Evolutionary conservation across 257 asterid genomes (phyloP).

Genomic region (Jaltomata sinuosa): DNA sequence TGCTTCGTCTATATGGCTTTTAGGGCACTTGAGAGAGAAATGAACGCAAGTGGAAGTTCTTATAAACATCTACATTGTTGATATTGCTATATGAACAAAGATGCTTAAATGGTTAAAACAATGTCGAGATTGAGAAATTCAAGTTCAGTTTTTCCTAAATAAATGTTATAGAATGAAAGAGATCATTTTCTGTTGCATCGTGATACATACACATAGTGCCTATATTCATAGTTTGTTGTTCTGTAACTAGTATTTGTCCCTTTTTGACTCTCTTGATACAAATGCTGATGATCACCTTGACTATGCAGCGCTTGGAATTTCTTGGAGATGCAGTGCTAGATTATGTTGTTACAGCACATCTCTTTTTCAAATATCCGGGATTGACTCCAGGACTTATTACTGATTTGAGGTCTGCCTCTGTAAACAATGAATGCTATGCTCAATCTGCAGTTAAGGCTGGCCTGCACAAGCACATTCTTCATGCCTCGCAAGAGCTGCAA

Average conservation of each 20-base stretch:
- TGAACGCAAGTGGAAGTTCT: background rate
- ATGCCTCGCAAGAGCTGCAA: slow-evolving; percentile 56
- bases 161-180: background rate
- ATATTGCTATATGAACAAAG: background rate
- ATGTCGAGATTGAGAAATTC: background rate
- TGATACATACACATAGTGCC: background rate
- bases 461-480: slow-evolving; percentile 57
- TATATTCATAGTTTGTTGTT: background rate
- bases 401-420: slow-evolving; percentile 76
- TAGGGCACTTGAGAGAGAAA: background rate
- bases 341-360: slow-evolving; percentile 46
- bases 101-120: background rate
- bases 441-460: slow-evolving; percentile 44
- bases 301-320: slow-evolving; percentile 62
- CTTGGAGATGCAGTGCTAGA: slow-evolving; percentile 87
- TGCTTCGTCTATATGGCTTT: background rate
- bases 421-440: slow-evolving; percentile 71
- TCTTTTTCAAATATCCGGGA: slow-evolving; percentile 41
- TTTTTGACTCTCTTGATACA: background rate
- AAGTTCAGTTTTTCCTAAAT: background rate
- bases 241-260: background rate
- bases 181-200: background rate
- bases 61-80: background rate
- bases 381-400: slow-evolving; percentile 69
- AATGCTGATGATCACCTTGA: background rate